Evolutionary conservation across 352 stramenopile species (phyloP).

Genomic region (Globisporangium solare): DNA sequence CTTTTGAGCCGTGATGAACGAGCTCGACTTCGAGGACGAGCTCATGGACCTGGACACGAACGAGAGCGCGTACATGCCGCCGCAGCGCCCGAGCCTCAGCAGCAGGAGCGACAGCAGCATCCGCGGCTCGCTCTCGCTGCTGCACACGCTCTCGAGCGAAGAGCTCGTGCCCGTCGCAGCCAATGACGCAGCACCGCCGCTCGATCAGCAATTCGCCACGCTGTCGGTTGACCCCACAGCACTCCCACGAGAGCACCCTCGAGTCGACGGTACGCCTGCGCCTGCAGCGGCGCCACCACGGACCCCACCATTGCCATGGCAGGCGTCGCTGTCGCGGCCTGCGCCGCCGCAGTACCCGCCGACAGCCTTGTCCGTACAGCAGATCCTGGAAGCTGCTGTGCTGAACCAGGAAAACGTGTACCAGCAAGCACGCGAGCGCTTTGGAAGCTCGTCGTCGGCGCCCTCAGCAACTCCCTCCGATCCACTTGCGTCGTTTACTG

Average conservation of each 20-base stretch:
- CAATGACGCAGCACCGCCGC: neutral
- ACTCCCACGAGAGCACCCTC: neutral
- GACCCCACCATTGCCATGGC: no score
- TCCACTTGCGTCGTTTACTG: neutral
- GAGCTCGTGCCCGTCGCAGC: neutral
- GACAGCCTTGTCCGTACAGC: neutral
- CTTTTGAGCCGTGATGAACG: neutral
- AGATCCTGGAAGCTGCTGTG: constrained; percentile 5
- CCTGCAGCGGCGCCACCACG: neutral
- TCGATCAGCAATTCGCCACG: neutral
- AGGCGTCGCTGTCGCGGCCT: neutral
- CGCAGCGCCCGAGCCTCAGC: constrained; percentile 8
- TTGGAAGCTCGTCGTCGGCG: constrained; percentile 1
- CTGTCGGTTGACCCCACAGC: neutral
- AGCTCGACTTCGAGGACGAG: constrained; percentile 46
- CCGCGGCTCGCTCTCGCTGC: constrained; percentile 7
- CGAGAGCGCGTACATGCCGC: constrained; percentile 49
- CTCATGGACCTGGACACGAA: constrained; percentile 63
- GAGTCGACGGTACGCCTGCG: neutral
- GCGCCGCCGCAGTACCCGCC: neutral
- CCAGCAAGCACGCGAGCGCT: constrained; percentile 7
- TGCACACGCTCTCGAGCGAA: constrained; percentile 1
- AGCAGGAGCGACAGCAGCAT: constrained; percentile 7
- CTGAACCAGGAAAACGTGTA: neutral
- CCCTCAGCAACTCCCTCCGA: neutral